These are phyloP conservation scores for Scheffersomyces coipomensis DNA, from an alignment of 805 yeast species.

Conservation along the genomic window DNA sequence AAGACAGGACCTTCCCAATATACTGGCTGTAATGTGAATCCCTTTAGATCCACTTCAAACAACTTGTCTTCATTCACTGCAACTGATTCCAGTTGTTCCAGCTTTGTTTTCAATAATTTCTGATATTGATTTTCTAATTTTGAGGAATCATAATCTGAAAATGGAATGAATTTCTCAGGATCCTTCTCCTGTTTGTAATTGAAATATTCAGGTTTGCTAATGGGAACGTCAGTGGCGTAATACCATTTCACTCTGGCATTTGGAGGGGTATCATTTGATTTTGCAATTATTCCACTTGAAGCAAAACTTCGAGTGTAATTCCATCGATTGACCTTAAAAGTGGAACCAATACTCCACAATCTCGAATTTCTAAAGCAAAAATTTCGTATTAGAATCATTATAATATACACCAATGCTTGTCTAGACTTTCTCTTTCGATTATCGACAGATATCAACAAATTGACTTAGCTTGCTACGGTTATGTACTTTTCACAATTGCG, in stretches of 20 bases:
- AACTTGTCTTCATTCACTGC: constrained; percentile 80
- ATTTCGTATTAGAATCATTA: no score
- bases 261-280: constrained; percentile 6
- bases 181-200: constrained; percentile 48
- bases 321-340: no score
- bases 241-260: constrained; percentile 56
- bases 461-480: no score
- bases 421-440: no score
- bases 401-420: no score
- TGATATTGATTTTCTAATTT: constrained; percentile 56
- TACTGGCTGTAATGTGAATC: constrained; percentile 59
- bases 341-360: no score
- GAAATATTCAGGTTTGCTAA: constrained; percentile 61
- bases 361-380: no score
- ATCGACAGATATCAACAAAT: no score
- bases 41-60: constrained; percentile 64
- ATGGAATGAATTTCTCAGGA: constrained; percentile 65
- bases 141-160: constrained; percentile 60
- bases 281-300: neutral
- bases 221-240: constrained; percentile 79
- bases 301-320: neutral
- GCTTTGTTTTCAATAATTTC: constrained; percentile 9
- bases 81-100: constrained; percentile 21
- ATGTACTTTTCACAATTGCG: no score
- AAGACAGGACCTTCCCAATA: constrained; percentile 90